Conservation (phyloP, 1,139 yeast genomes). For the Saccharomyces hybrid region DNA sequence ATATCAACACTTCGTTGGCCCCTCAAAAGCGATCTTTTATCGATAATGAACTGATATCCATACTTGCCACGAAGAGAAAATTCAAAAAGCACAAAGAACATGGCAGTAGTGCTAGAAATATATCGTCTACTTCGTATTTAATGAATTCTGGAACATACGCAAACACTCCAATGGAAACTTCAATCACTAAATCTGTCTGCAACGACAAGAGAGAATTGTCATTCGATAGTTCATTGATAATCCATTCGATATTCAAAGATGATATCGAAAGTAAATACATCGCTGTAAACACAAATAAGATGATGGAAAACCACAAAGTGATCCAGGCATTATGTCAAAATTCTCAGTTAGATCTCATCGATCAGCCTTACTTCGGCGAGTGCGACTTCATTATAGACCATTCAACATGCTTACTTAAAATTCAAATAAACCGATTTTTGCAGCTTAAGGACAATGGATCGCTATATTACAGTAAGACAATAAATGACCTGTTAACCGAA, state of each 20-base stretch:
- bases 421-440: slow-evolving; percentile 16
- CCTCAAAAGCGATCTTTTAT: slow-evolving; percentile 21
- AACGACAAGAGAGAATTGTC: neutral
- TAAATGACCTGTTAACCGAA: slow-evolving; percentile 10
- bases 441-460: slow-evolving; percentile 9
- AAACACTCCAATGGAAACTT: neutral
- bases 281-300: slow-evolving; percentile 12
- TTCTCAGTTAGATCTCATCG: slow-evolving; percentile 8
- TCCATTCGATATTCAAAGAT: neutral
- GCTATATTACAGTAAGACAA: slow-evolving; percentile 9
- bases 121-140: neutral
- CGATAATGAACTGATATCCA: slow-evolving; percentile 16
- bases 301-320: slow-evolving; percentile 10
- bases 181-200: neutral
- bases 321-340: slow-evolving; percentile 6
- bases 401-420: slow-evolving; percentile 13
- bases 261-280: slow-evolving; percentile 3
- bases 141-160: neutral
- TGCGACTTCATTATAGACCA: slow-evolving; percentile 19
- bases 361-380: slow-evolving; percentile 4
- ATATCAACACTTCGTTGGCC: slow-evolving; percentile 11
- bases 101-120: neutral
- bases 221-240: neutral
- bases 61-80: slow-evolving; percentile 11
- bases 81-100: neutral